Conservation (phyloP, 1,284 basidiomycete genomes). For the Anthracocystis panici-leucophaei region DNA sequence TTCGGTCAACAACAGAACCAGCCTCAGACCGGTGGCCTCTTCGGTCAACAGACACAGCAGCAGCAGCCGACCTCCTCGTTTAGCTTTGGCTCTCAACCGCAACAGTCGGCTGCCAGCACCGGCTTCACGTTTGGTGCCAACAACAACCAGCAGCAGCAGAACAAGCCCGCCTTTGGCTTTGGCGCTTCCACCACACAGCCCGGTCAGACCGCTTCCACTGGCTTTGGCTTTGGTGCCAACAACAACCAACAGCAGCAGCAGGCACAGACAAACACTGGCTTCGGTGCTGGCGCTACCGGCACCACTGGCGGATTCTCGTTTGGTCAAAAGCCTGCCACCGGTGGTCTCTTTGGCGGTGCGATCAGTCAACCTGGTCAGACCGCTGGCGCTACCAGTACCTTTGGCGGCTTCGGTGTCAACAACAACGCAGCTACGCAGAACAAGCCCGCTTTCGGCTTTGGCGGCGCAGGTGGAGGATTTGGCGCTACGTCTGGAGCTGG, state of each 20-base stretch:
- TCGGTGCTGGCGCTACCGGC: slow-evolving; percentile 42
- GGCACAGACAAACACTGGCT: slow-evolving; percentile 38
- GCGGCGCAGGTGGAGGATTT: slow-evolving; percentile 52
- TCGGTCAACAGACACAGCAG: slow-evolving; percentile 62
- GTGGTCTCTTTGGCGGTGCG: slow-evolving; percentile 74
- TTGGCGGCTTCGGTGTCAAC: slow-evolving; percentile 60
- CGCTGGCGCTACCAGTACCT: slow-evolving; percentile 53
- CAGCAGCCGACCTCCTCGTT: slow-evolving; percentile 48
- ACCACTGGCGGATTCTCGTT: slow-evolving; percentile 51
- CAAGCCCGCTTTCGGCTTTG: slow-evolving; percentile 66
- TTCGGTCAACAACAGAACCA: slow-evolving; percentile 63
- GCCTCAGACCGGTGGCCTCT: slow-evolving; percentile 62
- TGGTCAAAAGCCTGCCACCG: slow-evolving; percentile 59
- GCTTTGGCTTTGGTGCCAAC: slow-evolving; percentile 51
- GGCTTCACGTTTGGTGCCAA: slow-evolving; percentile 58
- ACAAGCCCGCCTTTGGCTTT: slow-evolving; percentile 58
- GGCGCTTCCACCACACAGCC: slow-evolving; percentile 47
- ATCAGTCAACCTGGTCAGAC: slow-evolving; percentile 47
- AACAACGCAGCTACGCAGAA: slow-evolving; percentile 44
- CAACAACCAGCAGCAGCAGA: slow-evolving; percentile 49
- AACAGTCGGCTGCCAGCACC: slow-evolving; percentile 56
- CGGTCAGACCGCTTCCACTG: slow-evolving; percentile 41
- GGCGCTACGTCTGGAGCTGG: slow-evolving; percentile 42
- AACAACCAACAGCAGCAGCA: slow-evolving; percentile 38
- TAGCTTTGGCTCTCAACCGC: slow-evolving; percentile 66